Evolutionary conservation across 805 yeast genomes (phyloP).

Genomic region (Zygotorulaspora danielsina): DNA sequence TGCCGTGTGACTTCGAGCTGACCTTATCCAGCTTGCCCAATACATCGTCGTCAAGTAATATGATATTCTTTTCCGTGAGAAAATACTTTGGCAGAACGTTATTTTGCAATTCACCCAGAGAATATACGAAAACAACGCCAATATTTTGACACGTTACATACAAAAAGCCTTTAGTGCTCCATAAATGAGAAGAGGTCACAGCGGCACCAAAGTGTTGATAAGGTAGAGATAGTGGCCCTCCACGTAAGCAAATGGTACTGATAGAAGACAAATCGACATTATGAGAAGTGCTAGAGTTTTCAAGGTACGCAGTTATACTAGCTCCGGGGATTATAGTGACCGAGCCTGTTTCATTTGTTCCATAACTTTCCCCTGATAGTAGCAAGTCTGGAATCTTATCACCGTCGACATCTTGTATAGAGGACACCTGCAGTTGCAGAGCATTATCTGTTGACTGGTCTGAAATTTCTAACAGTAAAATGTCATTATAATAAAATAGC

Average conservation of each 20-base stretch:
- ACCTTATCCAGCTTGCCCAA: constrained; percentile 10
- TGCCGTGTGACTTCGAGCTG: constrained; percentile 21
- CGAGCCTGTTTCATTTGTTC: constrained; percentile 28
- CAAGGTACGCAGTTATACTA: constrained; percentile 18
- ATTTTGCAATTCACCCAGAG: constrained; percentile 9
- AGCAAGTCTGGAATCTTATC: constrained; percentile 43
- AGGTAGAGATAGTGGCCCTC: constrained; percentile 13
- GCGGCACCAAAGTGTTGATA: constrained; percentile 26
- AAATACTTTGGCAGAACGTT: constrained; percentile 16
- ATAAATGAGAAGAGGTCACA: constrained; percentile 10
- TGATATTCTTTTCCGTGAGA: constrained; percentile 11
- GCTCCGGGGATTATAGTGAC: constrained; percentile 16
- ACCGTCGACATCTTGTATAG: constrained; percentile 34
- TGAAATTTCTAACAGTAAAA: constrained; percentile 25
- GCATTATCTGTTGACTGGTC: constrained; percentile 17
- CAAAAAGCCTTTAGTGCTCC: constrained; percentile 9
- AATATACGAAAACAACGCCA: constrained; percentile 21
- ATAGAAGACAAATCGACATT: constrained; percentile 9
- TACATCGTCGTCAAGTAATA: constrained; percentile 9
- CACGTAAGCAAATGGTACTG: constrained; percentile 10
- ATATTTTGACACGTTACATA: constrained; percentile 23
- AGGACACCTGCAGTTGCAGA: constrained; percentile 36
- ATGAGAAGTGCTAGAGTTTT: constrained; percentile 8
- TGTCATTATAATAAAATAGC: constrained; percentile 33
- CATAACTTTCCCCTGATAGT: constrained; percentile 44